Evolutionary conservation across 441 rosid genomes (phyloP), one percentile per base, ranked within the genome.

Genomic region (Croton setiger): DNA sequence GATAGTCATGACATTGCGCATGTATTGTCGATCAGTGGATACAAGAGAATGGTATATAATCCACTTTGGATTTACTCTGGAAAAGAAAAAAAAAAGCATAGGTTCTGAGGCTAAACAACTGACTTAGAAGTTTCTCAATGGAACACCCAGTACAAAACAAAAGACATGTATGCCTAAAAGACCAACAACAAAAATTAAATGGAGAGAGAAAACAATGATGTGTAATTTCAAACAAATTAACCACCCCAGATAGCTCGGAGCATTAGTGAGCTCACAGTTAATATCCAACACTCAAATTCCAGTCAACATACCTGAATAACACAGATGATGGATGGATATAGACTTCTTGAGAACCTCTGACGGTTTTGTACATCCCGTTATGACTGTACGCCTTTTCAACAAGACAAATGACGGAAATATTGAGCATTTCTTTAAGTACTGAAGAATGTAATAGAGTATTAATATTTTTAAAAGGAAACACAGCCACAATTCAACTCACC

Each of bases 41-140:
- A 95, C 96, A 0, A 88, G 82, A 48, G 97, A 85, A 47, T 89
- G 90, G 82, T 88, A 92, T 10, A 88, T 75, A 43, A 92, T 84
- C 97, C 96, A 92, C 77, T 92, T 94, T n/a, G 99, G 97, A 74
- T 94, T 91, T n/a, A 89, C 97, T 73, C 97, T 93, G 90, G 76
- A 66, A 27, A 27, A 27, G 2, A 27, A 27, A 27, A 2, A 27
- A 27, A 44, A 9, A 36, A 52, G 15, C 62, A 63, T 23, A 63
- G 12, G 27, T 60, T 63, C 13, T 54, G 17, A 52, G 33, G 56
- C 12, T 45, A 17, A 8, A 54, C 8, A 33, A 7, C 36, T 23
- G 33, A 21, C 6, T 53, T 4, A 1, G 0, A 14, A 51, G 11
- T 18, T 5, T 15, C 9, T 2, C 4, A n/a, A 3, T 47, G 1